Evolutionary conservation across 2,329 filamentous ascomycete species (phyloP).

Genomic region (Parasarocladium wereldwijsianum): DNA sequence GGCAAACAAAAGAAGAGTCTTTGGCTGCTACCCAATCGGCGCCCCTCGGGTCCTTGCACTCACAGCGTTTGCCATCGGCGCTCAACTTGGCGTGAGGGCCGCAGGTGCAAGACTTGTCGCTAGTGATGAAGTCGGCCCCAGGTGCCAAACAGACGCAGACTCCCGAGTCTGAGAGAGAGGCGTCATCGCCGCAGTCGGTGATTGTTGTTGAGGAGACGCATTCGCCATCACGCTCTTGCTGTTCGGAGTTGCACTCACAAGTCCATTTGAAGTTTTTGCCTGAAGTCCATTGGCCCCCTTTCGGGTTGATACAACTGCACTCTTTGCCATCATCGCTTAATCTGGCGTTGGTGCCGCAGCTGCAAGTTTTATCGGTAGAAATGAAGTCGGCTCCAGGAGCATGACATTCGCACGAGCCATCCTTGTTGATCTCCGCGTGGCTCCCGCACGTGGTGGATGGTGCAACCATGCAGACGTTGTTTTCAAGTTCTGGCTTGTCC

Average conservation of each 20-base stretch:
- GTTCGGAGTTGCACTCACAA: neutral
- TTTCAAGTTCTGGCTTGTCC: neutral
- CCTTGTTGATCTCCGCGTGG: neutral
- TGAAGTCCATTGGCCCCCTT: neutral
- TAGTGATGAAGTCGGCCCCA: conserved; percentile 1
- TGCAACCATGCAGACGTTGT: neutral
- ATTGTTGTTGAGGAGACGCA: neutral
- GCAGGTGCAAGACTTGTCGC: neutral
- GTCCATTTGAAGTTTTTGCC: conserved; percentile 1
- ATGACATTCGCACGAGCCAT: neutral
- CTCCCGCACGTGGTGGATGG: neutral
- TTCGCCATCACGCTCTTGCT: neutral
- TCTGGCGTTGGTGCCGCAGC: neutral
- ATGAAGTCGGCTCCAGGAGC: neutral
- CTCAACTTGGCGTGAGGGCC: neutral
- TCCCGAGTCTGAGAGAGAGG: neutral
- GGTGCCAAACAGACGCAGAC: neutral
- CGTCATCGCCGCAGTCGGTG: neutral
- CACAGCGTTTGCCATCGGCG: neutral
- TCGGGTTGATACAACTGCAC: neutral
- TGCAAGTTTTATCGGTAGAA: neutral
- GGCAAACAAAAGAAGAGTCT: neutral
- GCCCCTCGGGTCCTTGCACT: neutral
- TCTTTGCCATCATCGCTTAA: neutral
- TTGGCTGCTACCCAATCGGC: neutral